These are phyloP conservation scores for Talaromyces sp. DNA, from an alignment of 2,329 filamentous ascomycete genomes.

Conservation along the genomic window DNA sequence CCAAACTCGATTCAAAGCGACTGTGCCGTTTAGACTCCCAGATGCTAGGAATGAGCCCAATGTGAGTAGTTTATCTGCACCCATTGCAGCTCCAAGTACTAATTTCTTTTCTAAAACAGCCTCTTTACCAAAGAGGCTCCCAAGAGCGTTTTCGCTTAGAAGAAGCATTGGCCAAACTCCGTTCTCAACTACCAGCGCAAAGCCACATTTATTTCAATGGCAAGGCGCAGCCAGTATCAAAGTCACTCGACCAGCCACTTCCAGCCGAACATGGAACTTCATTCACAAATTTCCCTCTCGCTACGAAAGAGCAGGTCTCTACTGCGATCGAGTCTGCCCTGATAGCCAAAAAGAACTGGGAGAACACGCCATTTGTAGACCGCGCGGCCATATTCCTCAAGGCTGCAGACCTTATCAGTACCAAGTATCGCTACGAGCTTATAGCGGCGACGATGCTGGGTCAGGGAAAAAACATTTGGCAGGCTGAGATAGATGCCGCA, in stretches of 20 bases:
- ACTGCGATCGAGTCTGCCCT: slow-evolving; percentile 79
- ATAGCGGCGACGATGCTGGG: slow-evolving; percentile 96
- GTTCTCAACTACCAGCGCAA: neutral
- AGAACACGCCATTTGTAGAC: slow-evolving; percentile 79
- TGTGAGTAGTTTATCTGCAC: neutral
- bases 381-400: slow-evolving; percentile 91
- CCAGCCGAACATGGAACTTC: slow-evolving; percentile 40
- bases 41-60: slow-evolving; percentile 32
- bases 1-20: slow-evolving; percentile 20
- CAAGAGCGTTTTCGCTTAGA: neutral
- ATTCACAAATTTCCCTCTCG: slow-evolving; percentile 78
- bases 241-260: slow-evolving; percentile 22
- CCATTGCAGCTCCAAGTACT: neutral
- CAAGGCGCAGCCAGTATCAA: slow-evolving; percentile 18
- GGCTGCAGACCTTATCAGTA: slow-evolving; percentile 82
- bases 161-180: neutral
- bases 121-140: neutral
- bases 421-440: slow-evolving; percentile 93
- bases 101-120: neutral
- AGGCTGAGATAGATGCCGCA: slow-evolving; percentile 93
- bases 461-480: slow-evolving; percentile 97
- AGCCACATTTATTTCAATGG: slow-evolving; percentile 21
- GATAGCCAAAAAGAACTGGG: slow-evolving; percentile 81
- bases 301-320: slow-evolving; percentile 67
- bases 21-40: slow-evolving; percentile 25